These are phyloP conservation scores for Lichtheimia hyalospora DNA, from an alignment of 371 early-diverging fungal genomes.

Conservation along the genomic window DNA sequence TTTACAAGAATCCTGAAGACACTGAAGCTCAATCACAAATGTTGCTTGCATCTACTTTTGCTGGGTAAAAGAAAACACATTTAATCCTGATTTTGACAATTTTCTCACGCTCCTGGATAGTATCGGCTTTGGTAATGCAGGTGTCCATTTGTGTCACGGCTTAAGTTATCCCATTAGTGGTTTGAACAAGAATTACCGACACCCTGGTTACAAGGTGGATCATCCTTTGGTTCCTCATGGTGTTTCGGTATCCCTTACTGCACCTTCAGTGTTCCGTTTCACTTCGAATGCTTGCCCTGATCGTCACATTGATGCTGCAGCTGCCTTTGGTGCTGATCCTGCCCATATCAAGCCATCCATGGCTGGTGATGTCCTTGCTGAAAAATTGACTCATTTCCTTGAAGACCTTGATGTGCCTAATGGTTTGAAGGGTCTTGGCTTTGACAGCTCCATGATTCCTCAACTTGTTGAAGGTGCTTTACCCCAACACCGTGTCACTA, in stretches of 20 bases:
- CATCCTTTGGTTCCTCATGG: conserved; percentile 72
- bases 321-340: conserved; percentile 76
- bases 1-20: conserved; percentile 72
- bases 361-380: conserved; percentile 78
- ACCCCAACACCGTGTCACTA: conserved; percentile 93
- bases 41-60: conserved; percentile 90
- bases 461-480: conserved; percentile 82
- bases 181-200: conserved; percentile 78
- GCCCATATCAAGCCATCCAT: conserved; percentile 65
- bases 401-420: conserved; percentile 76
- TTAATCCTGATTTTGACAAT: background rate
- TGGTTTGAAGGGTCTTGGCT: conserved; percentile 83
- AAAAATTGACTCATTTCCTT: conserved; percentile 78
- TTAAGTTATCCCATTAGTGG: conserved; percentile 81
- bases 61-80: conserved; percentile 35
- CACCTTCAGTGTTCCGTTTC: conserved; percentile 88
- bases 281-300: conserved; percentile 81
- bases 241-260: conserved; percentile 86
- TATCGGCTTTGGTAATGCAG: conserved; percentile 93
- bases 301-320: conserved; percentile 83
- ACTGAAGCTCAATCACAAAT: conserved; percentile 80
- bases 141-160: conserved; percentile 77
- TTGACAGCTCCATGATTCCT: conserved; percentile 66
- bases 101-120: conserved; percentile 20
- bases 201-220: conserved; percentile 79